phyloP scores from a whole-genome alignment of 1,139 yeast species.

The Taphrina wiesneri region DNA sequence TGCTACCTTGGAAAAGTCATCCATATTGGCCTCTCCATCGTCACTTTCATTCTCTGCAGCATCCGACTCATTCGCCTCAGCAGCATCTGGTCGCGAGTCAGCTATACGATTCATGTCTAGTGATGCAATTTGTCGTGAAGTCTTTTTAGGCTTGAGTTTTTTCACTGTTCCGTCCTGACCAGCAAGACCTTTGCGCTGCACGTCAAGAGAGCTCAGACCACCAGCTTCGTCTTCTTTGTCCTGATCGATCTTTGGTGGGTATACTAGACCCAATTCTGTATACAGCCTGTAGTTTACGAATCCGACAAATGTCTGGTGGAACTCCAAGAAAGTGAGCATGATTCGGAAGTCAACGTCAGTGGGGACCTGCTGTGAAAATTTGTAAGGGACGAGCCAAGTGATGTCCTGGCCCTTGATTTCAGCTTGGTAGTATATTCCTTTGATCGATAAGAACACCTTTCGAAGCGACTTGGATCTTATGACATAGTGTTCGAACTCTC shows the following conservation, averaged over 20 bases:
- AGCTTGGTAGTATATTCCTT: constrained; percentile 96
- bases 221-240: constrained; percentile 80
- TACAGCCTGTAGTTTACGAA: constrained; percentile 83
- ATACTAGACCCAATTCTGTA: constrained; percentile 78
- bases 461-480: constrained; percentile 79
- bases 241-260: constrained; percentile 83
- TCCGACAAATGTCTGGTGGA: constrained; percentile 86
- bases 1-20: constrained; percentile 57
- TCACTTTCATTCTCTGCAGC: constrained; percentile 49
- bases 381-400: constrained; percentile 95
- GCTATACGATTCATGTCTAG: constrained; percentile 41
- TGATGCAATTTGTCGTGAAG: constrained; percentile 12
- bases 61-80: background rate
- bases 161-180: constrained; percentile 28
- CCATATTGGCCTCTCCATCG: constrained; percentile 50
- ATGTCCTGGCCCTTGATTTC: constrained; percentile 85
- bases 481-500: constrained; percentile 93
- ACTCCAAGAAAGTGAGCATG: constrained; percentile 94
- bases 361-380: constrained; percentile 94
- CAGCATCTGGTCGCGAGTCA: constrained; percentile 43
- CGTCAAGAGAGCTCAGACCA: constrained; percentile 79
- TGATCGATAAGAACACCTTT: constrained; percentile 92
- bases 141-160: constrained; percentile 32
- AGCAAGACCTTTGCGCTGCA: constrained; percentile 49
- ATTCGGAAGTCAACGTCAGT: constrained; percentile 92